Evolutionary conservation across 2,329 filamentous ascomycete species (phyloP), one percentile per base, ranked within the genome.

Genomic region (Xylariaceae sp.): DNA sequence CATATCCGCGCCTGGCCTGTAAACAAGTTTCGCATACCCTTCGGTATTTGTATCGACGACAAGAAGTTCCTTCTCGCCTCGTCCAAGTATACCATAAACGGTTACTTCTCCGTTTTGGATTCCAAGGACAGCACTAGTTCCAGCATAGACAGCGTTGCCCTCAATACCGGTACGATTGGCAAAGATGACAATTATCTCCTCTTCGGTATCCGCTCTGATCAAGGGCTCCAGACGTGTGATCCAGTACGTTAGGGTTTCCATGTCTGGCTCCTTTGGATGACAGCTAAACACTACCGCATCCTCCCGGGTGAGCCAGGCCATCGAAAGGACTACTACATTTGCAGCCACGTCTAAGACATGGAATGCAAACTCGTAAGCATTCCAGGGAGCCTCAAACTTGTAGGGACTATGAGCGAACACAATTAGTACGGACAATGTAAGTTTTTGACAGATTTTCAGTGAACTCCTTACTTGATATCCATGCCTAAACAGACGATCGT

Each of bases 191-290:
- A 89, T 83, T 15, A 88, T 80, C 58, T 90, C 87, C 0, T 83
- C 79, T 0, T 77, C 67, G 0, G 62, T 74, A 1, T 84, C 78
- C 0, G 74, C 69, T 8, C 80, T 76, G 35, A 87, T 83, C 0
- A 88, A 57, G 0, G 89, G 89, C 57, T 88, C 85, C 3, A 93
- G 77, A 0, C 90, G 80, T 15, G 83, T 81, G 0, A 90, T 76
- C 90, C 89, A 93, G 67, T 93, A 93, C 0, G 83, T 82, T 7
- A 93, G 70, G 0, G 88, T 91, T 23, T 89, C 84, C 74, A 89
- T 80, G 64, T 92, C 89, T 0, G 88, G 88, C 53, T 85, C 82
- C 0, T 79, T 70, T 0, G 82, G 82, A 64, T 64, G 75, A 34
- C 66, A 77, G 60, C 68, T 83, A 69, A 76, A 85, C 6, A 60